Conservation (phyloP, 176 grass and related monocot genomes). For the Musa schizocarpa region DNA sequence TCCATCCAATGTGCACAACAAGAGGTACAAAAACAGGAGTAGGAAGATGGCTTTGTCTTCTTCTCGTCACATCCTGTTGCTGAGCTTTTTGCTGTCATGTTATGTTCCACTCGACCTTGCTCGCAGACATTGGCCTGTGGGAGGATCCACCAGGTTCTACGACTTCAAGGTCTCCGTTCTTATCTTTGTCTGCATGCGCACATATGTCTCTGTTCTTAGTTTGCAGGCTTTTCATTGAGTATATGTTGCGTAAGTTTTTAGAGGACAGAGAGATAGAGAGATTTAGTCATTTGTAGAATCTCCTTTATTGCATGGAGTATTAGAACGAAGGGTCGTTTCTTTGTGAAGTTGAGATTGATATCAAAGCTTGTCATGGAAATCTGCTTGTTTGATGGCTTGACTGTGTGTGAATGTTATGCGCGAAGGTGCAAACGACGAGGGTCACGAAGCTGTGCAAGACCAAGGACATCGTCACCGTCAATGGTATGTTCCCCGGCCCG, state of each 20-base stretch:
- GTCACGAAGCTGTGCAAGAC: slow-evolving; percentile 64
- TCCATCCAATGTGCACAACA: not conserved
- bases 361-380: too few relatives aligned
- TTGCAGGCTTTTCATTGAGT: too few relatives aligned
- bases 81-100: not conserved
- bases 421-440: not conserved
- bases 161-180: slow-evolving; percentile 8
- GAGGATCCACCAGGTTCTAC: slow-evolving; percentile 16
- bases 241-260: too few relatives aligned
- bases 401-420: not conserved
- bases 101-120: not conserved
- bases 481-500: slow-evolving; percentile 67
- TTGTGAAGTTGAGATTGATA: too few relatives aligned
- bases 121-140: not conserved
- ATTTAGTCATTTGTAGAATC: too few relatives aligned
- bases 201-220: too few relatives aligned
- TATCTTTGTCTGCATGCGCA: not conserved
- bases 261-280: too few relatives aligned
- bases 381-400: not conserved
- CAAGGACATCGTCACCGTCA: slow-evolving; percentile 75
- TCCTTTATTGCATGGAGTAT: too few relatives aligned
- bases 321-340: too few relatives aligned
- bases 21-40: not conserved
- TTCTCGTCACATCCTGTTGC: not conserved
- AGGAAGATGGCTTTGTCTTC: slow-evolving; percentile 2